Conservation (phyloP, 2,329 filamentous ascomycete species). For the Myriosclerotinia duriaeana region DNA sequence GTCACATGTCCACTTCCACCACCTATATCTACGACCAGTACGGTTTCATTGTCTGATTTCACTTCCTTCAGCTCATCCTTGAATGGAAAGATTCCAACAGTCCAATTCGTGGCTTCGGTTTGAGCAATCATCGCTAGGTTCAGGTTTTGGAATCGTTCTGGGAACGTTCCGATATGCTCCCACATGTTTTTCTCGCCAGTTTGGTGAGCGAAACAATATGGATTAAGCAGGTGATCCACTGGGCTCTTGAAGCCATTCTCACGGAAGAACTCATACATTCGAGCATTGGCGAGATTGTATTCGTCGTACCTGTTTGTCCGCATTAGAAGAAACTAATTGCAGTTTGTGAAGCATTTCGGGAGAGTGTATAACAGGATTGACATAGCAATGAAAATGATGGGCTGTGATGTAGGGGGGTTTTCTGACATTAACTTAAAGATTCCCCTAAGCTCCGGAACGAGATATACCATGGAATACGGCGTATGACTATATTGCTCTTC, state of each 20-base stretch:
- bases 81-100: slow-evolving; percentile 33
- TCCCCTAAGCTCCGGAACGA: slow-evolving; percentile 28
- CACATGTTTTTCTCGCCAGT: slow-evolving; percentile 35
- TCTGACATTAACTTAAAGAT: slow-evolving; percentile 27
- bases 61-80: slow-evolving; percentile 29
- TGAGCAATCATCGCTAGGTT: slow-evolving; percentile 37
- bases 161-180: slow-evolving; percentile 34
- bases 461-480: slow-evolving; percentile 31
- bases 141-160: slow-evolving; percentile 36
- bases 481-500: slow-evolving; percentile 34
- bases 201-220: slow-evolving; percentile 37
- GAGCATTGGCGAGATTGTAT: slow-evolving; percentile 26
- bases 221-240: slow-evolving; percentile 31
- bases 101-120: slow-evolving; percentile 22
- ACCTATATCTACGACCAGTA: slow-evolving; percentile 45
- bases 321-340: not conserved
- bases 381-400: not conserved
- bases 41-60: slow-evolving; percentile 32
- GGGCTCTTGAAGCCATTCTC: slow-evolving; percentile 32
- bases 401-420: not conserved
- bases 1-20: slow-evolving; percentile 46
- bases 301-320: slow-evolving; percentile 32
- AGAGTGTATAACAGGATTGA: slow-evolving; percentile 16
- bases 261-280: slow-evolving; percentile 33
- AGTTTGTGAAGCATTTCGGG: not conserved